phyloP scores from a whole-genome alignment of 179 eudicot genomes.

The Silene noctiflora region DNA sequence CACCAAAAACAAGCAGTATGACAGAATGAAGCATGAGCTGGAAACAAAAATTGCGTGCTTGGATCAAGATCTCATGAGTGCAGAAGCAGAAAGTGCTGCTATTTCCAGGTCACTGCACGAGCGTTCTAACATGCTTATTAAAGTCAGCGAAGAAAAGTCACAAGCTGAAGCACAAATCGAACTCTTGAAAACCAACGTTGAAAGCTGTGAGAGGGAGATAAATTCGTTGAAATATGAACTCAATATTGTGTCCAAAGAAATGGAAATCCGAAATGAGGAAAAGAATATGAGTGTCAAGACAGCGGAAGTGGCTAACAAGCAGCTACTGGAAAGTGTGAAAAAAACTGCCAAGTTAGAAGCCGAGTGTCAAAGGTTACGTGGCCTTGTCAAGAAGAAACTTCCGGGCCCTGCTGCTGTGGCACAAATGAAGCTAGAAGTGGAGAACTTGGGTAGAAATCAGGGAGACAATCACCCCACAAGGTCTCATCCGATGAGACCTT shows the following conservation, averaged over 20 bases:
- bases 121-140: conserved; percentile 79
- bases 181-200: conserved; percentile 59
- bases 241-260: conserved; percentile 77
- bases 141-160: conserved; percentile 75
- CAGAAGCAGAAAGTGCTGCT: conserved; percentile 77
- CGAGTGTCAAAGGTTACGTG: conserved; percentile 91
- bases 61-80: conserved; percentile 71
- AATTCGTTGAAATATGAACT: conserved; percentile 88
- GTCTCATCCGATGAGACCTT: conserved; percentile 62
- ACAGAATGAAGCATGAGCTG: conserved; percentile 69
- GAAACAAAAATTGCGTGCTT: conserved; percentile 61
- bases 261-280: conserved; percentile 93
- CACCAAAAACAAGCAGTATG: conserved; percentile 62
- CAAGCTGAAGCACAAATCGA: conserved; percentile 87
- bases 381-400: conserved; percentile 88
- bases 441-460: conserved; percentile 73
- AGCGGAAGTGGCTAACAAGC: conserved; percentile 92
- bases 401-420: conserved; percentile 99
- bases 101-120: conserved; percentile 92
- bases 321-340: conserved; percentile 83
- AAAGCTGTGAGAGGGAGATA: conserved; percentile 80
- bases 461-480: conserved; percentile 64
- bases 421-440: conserved; percentile 97
- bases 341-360: conserved; percentile 88
- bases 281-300: conserved; percentile 86